These are phyloP conservation scores for Talaromyces sp. DNA, from an alignment of 2,329 filamentous ascomycete genomes.

Conservation along the genomic window DNA sequence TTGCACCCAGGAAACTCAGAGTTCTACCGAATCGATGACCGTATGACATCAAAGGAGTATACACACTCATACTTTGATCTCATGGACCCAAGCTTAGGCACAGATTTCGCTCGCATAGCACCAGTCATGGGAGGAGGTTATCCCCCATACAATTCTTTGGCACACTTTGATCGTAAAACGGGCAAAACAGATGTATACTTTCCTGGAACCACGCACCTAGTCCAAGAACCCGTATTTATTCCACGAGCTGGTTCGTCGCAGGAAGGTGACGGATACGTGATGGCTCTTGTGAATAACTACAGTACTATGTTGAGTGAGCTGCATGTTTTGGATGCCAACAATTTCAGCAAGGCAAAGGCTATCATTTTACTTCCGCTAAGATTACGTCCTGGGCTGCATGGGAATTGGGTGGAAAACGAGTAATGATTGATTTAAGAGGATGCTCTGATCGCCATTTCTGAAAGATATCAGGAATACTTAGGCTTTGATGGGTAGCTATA, in stretches of 20 bases:
- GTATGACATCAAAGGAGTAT: slow-evolving; percentile 37
- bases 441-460: not conserved
- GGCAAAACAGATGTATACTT: slow-evolving; percentile 44
- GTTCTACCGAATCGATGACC: slow-evolving; percentile 51
- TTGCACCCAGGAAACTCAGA: slow-evolving; percentile 41
- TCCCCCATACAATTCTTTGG: slow-evolving; percentile 47
- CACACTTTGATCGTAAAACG: slow-evolving; percentile 41
- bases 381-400: slow-evolving; percentile 5
- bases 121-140: slow-evolving; percentile 30
- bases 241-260: slow-evolving; percentile 14
- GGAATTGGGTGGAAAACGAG: not conserved
- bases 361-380: slow-evolving; percentile 4
- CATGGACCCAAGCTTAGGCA: slow-evolving; percentile 42
- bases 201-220: slow-evolving; percentile 39
- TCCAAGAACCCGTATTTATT: slow-evolving; percentile 28
- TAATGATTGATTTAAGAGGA: not conserved
- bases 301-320: slow-evolving; percentile 24
- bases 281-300: slow-evolving; percentile 26
- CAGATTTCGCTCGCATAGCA: slow-evolving; percentile 28
- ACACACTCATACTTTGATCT: slow-evolving; percentile 43
- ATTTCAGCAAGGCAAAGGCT: slow-evolving; percentile 3
- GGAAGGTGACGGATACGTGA: slow-evolving; percentile 26
- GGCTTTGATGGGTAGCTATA: not conserved
- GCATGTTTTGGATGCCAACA: slow-evolving; percentile 18
- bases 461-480: no score